Evolutionary conservation across 140 eudicot genomes (phyloP), one percentile per base, ranked within the genome.

Genomic region (Cichorium intybus): DNA sequence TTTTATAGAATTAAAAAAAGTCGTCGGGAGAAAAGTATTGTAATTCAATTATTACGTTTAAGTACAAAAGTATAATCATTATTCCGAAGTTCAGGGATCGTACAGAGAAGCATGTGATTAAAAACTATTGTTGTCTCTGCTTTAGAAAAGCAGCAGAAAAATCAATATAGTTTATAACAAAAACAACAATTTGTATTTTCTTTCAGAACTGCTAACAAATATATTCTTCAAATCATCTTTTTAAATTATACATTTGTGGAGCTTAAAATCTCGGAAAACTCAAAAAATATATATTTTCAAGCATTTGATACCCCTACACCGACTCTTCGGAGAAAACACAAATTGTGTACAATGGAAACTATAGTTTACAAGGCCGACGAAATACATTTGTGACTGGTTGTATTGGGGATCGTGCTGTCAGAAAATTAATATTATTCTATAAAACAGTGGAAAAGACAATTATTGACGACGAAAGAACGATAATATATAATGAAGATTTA

Each of bases 1-100:
- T 16, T n/a, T n/a, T 24, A 24, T 3, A 18, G 10, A 39, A 22
- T 5, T 23, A 49, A 6, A 1, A 4, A 50, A 37, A 62, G 56
- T 53, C 48, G 49, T 53, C 17, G 56, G 12, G 43, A 11, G 18
- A 23, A 10, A 31, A 17, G 57, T 41, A 24, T 20, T 39, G 28
- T 18, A 41, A 27, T 41, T 6, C 56, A 43, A 45, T 41, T 26
- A 20, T 56, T 56, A 48, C 48, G 21, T 45, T 48, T 45, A 28
- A 7, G 37, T 56, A 18, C 56, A 28, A 28, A 68, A 10, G 15
- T 37, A 20, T 55, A 17, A 24, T 41, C 24, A 4, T 17, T 68
- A 24, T 54, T 56, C 55, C 74, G 28, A 43, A 27, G 23, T 41
- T 24, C 74, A 68, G 27, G 48, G 57, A 26, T 26, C 17, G 14